Evolutionary conservation across 1,284 basidiomycete species (phyloP).

Genomic region (Schizopora paradoxa): DNA sequence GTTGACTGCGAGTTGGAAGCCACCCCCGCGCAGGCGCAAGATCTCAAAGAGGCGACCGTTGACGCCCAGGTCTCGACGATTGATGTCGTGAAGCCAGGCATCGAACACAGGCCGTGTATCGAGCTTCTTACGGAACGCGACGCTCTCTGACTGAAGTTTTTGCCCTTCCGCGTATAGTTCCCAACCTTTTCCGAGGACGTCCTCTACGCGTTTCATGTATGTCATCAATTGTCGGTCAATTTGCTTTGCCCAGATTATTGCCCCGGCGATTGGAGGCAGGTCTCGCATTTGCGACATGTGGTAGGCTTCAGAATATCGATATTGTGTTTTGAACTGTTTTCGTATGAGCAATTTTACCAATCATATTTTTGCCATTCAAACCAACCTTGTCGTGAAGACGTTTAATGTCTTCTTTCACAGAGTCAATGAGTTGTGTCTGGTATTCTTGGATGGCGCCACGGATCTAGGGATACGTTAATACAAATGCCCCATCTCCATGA

Average conservation of each 20-base stretch:
- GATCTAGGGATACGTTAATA: slow-evolving; percentile 49
- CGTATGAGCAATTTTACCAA: slow-evolving; percentile 14
- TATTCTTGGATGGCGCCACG: slow-evolving; percentile 98
- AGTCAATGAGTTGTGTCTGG: slow-evolving; percentile 95
- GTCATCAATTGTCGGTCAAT: slow-evolving; percentile 94
- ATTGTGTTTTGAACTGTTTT: slow-evolving; percentile 85
- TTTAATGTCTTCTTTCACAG: slow-evolving; percentile 97
- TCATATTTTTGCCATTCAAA: slow-evolving; percentile 5
- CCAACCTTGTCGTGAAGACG: slow-evolving; percentile 85
- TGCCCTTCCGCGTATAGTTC: slow-evolving; percentile 99
- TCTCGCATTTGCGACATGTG: slow-evolving; percentile 99
- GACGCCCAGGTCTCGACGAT: slow-evolving; percentile 86
- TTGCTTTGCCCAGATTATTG: slow-evolving; percentile 98
- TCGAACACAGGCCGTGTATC: slow-evolving; percentile 93
- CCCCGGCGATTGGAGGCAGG: slow-evolving; percentile 92
- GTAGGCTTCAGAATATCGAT: slow-evolving; percentile 91
- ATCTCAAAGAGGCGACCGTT: slow-evolving; percentile 97
- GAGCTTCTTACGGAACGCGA: slow-evolving; percentile 92
- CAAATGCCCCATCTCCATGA: slow-evolving; percentile 1
- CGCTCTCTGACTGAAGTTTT: slow-evolving; percentile 88
- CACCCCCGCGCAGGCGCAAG: slow-evolving; percentile 73
- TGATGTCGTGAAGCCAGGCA: slow-evolving; percentile 95
- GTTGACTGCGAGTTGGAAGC: slow-evolving; percentile 88
- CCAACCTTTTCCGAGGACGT: slow-evolving; percentile 98
- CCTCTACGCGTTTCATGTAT: slow-evolving; percentile 99